Evolutionary conservation across 2,329 filamentous ascomycete genomes (phyloP).

Genomic region (Ceratocystis cacaofunesta): DNA sequence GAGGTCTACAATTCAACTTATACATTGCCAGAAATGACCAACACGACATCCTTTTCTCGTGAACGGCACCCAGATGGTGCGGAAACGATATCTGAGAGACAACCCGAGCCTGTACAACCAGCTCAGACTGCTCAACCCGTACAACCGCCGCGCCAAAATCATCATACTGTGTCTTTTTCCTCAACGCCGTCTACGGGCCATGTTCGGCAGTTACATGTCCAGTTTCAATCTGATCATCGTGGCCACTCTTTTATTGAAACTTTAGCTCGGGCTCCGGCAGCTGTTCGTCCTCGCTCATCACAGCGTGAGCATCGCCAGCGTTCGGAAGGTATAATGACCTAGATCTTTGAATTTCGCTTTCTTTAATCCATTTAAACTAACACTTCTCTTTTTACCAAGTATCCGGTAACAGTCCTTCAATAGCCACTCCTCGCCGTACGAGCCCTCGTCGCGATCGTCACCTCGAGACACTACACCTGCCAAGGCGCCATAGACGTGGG

Average conservation of each 20-base stretch:
- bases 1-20: background rate
- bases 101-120: background rate
- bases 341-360: background rate
- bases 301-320: background rate
- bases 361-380: background rate
- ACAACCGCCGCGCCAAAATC: background rate
- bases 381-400: background rate
- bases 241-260: background rate
- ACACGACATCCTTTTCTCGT: background rate
- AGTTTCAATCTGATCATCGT: background rate
- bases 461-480: background rate
- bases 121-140: background rate
- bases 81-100: background rate
- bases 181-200: background rate
- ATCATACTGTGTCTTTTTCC: background rate
- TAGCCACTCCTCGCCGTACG: slow-evolving; percentile 6
- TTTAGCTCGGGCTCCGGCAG: background rate
- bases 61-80: background rate
- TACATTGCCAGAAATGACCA: background rate
- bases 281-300: background rate
- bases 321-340: background rate
- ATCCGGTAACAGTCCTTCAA: background rate
- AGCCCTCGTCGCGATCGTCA: slow-evolving; percentile 16
- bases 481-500: slow-evolving; percentile 5
- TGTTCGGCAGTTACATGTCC: background rate